Base-by-base conservation (phyloP, 495 filamentous ascomycete species). In the Xylaria curta region DNA sequence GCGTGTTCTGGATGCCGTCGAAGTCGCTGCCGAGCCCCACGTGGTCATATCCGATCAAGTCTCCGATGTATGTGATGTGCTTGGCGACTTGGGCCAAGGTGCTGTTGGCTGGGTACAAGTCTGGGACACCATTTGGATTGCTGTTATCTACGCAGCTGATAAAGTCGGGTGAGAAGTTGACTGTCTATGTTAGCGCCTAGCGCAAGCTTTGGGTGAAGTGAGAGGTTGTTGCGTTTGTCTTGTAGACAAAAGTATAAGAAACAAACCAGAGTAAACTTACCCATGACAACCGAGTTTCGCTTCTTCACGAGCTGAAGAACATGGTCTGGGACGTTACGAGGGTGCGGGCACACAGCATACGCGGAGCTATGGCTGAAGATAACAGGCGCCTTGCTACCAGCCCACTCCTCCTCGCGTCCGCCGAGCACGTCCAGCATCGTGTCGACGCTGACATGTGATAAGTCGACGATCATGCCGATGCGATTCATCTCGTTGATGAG, bases 401-500 rank as follows among this genome's bases (percentile, higher is more conserved):
- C 78, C 82, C 86, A 86, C 5, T 66, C 26, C 28, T 60, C 61
- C 40, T 60, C 40, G 4, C 74, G 60, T 12, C 82, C 87, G 5
- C 85, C 83, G 0, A 95, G 85, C 13, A 91, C 88, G 70, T 93
- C 89, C 56, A 86, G 81, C 92, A 92, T 92, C 0, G 91, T 93
- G 26, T 90, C 88, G n/a, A 85, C 83, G 58, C 87, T 88, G 2
- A 88, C 86, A 75, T 95, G 92, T 19, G 90, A 85, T 2, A 94
- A 81, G 73, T 95, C 92, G 47, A 95, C 90, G 19, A 94, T 85
- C 91, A 94, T 91, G 28, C 92, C 92, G 40, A 94, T 79, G 2
- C 92, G 85, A 76, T 94, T 95, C 92, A 95, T 95, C 81, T 95
- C 92, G 33, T 80, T 76, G 69, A 94, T 83, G 7, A 97, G 81